These are phyloP conservation scores for Phytophthora aleatoria DNA, from an alignment of 352 stramenopile genomes.

Conservation along the genomic window DNA sequence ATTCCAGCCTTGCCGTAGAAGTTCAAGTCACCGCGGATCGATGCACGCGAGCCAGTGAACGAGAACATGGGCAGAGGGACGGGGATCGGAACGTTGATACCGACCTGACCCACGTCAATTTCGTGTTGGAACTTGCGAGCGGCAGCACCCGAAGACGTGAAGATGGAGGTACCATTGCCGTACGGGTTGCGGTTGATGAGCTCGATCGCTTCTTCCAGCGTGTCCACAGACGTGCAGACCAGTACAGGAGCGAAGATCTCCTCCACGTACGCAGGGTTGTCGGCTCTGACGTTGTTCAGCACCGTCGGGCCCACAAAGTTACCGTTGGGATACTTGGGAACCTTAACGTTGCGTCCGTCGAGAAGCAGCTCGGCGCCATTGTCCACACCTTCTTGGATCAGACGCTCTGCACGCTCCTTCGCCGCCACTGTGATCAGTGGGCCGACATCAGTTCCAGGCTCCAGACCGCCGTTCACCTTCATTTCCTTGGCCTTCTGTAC, in stretches of 20 bases:
- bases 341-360: constrained; percentile 91
- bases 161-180: constrained; percentile 97
- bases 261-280: constrained; percentile 93
- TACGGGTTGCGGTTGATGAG: constrained; percentile 97
- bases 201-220: constrained; percentile 95
- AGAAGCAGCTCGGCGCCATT: constrained; percentile 90
- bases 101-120: constrained; percentile 96
- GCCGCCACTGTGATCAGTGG: constrained; percentile 92
- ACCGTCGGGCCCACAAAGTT: constrained; percentile 97
- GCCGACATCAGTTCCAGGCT: constrained; percentile 74
- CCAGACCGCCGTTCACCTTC: constrained; percentile 90
- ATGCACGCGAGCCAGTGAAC: constrained; percentile 96
- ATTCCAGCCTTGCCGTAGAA: constrained; percentile 97
- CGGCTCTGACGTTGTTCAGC: constrained; percentile 76
- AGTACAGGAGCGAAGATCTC: constrained; percentile 99
- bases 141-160: constrained; percentile 92
- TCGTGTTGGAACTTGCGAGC: constrained; percentile 97
- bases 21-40: constrained; percentile 96
- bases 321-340: constrained; percentile 93
- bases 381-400: constrained; percentile 91
- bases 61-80: constrained; percentile 98
- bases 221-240: constrained; percentile 90
- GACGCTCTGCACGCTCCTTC: constrained; percentile 85
- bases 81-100: constrained; percentile 97
- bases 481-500: constrained; percentile 90